Base-by-base conservation (phyloP, 2,329 filamentous ascomycete genomes). In the Trichoderma guizhouense region DNA sequence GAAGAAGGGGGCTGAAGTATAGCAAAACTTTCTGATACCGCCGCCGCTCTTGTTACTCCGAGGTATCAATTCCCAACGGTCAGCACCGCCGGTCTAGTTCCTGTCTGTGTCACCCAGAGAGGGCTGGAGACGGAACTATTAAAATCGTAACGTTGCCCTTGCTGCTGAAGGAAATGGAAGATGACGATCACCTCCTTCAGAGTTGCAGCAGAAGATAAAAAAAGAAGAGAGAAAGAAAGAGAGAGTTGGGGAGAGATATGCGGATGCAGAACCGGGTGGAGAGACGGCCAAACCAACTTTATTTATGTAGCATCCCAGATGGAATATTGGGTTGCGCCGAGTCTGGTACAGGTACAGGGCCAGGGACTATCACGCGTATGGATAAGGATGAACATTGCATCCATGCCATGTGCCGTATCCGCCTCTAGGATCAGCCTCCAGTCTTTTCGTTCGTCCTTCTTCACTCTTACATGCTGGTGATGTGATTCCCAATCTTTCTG, bases 291-390 rank as follows among this genome's bases (percentile, higher is more conserved):
- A 14, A 39, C 57, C 67, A 69, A 69, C 67, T 69, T 69, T 69
- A 69, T 69, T 69, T 69, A 69, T 69, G 67, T 62, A 34, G 67
- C 67, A 69, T 69, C 57, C 39, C 34, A 28, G 36, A 69, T 39
- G 55, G 55, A 69, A 32, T 32, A 60, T 61, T 69, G 66, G 55
- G 57, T 69, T 69, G 36, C 28, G 14, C 67, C 67, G 67, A 69
- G 55, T 43, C 39, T 67, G n/a, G 64, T 11, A 51, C 36, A 32
- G 11, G 24, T 15, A 51, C 36, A 32, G 11, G 12, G 4, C 34
- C 15, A 34, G 57, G 47, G 5, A 53, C 21, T 53, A 53, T 53
- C n/a, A 51, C 61, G 12, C 9, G n/a, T 8, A 60, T 21, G 32
- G 57, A 53, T 53, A 53, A 24, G 60, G 34, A 63, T 63, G 60